These are phyloP conservation scores for Aspergillus ellipticus DNA, from an alignment of 495 filamentous ascomycete genomes.

Conservation along the genomic window DNA sequence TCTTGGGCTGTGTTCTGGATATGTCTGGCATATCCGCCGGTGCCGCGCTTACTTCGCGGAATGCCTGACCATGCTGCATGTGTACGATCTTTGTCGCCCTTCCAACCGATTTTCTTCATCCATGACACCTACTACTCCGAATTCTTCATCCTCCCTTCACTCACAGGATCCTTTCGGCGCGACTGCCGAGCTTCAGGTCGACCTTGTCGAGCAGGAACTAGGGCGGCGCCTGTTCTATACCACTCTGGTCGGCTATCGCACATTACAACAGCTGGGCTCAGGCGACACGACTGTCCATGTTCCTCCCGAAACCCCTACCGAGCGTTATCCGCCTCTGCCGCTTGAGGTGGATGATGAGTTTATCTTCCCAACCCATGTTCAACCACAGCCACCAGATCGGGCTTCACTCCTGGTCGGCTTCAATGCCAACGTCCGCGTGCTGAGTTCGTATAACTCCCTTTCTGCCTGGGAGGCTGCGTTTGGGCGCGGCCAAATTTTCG, in stretches of 20 bases:
- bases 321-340: conserved; percentile 78
- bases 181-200: conserved; percentile 33
- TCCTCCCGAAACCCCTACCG: conserved; percentile 64
- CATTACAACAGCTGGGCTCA: conserved; percentile 63
- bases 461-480: conserved; percentile 69
- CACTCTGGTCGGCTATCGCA: conserved; percentile 62
- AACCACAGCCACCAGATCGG: conserved; percentile 57
- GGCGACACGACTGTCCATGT: conserved; percentile 60
- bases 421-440: conserved; percentile 70
- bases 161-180: conserved; percentile 19
- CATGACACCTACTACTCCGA: conserved; percentile 22
- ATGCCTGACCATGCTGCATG: conserved; percentile 66
- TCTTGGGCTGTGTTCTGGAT: conserved; percentile 63
- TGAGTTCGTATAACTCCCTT: conserved; percentile 64
- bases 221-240: conserved; percentile 77
- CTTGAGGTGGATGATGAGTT: conserved; percentile 76
- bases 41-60: conserved; percentile 70
- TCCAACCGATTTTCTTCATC: conserved; percentile 25
- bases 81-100: conserved; percentile 58
- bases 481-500: conserved; percentile 63
- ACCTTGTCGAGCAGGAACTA: conserved; percentile 74
- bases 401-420: conserved; percentile 68
- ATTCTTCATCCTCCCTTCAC: conserved; percentile 24
- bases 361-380: conserved; percentile 59
- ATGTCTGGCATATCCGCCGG: conserved; percentile 63